Conservation (phyloP, 2,329 filamentous ascomycete species). For the Beauveria rudraprayagi region DNA sequence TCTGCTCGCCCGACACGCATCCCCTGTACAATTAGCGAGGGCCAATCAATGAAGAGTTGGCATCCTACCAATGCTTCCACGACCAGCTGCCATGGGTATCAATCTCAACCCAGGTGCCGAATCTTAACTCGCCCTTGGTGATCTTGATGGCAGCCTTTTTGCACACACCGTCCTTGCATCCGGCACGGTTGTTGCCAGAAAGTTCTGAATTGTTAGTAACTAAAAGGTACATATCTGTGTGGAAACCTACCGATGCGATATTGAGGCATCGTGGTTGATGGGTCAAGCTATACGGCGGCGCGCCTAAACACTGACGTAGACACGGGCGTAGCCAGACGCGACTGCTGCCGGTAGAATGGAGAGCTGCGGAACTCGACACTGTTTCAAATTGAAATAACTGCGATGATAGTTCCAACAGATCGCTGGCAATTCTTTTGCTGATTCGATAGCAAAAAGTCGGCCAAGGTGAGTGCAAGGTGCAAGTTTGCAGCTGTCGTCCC, state of each 20-base stretch:
- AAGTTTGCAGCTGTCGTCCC: not conserved
- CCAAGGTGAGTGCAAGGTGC: not conserved
- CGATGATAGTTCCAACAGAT: not conserved
- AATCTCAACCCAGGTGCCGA: constrained; percentile 64
- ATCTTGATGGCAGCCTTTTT: constrained; percentile 65
- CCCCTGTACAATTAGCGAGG: constrained; percentile 50
- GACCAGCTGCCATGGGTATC: constrained; percentile 55
- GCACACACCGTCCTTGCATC: constrained; percentile 66
- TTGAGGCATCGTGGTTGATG: constrained; percentile 30
- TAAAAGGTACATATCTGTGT: not conserved
- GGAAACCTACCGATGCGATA: constrained; percentile 39
- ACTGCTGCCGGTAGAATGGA: not conserved
- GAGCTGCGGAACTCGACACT: not conserved
- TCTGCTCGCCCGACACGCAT: constrained; percentile 70
- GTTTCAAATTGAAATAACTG: no score
- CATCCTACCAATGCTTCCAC: constrained; percentile 78
- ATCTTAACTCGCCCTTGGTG: constrained; percentile 67
- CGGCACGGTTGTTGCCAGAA: constrained; percentile 62
- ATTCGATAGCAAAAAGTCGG: not conserved
- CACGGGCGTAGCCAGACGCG: not conserved
- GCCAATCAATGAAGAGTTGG: not conserved
- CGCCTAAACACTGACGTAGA: not conserved
- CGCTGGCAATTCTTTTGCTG: not conserved
- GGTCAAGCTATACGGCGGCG: not conserved
- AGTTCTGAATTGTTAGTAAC: constrained; percentile 48